Evolutionary conservation across 768 basidiomycete species (phyloP), one percentile per base, ranked within the genome.

Genomic region (Tylopilus sp.): DNA sequence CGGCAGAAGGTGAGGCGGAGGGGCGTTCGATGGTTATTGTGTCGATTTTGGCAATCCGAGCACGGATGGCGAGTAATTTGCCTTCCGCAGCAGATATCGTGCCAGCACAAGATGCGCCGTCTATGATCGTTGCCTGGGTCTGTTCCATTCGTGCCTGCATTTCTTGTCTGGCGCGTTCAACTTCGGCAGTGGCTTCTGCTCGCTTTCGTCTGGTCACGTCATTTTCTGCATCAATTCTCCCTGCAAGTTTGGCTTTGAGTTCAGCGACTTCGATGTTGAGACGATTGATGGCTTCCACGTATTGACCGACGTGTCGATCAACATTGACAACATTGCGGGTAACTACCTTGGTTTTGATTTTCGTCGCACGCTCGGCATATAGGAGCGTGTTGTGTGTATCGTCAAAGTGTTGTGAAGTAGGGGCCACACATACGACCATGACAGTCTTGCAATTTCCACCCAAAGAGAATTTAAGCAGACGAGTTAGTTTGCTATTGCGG

Each of bases 391-490:
- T 99, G 67, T 97, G 93, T 28, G 97, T 98, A 68, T 99, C 97
- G 64, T 98, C 97, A 67, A 98, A 97, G 71, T 99, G 94, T 33
- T 81, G 81, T 33, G 93, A 94, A 5, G 94, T 93, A 2, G 97
- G 97, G 1, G 94, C 94, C 42, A 99, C 78, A 67, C 97, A 98
- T 55, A 98, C 95, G 57, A 98, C 92, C 97, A 98, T 99, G 65
- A 97, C 94, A 1, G 97, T 99, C 72, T 95, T 92, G 80, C 97
- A 99, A 69, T 98, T 98, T 6, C 97, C 97, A 1, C 95, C 95
- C 43, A 98, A 81, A 1, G 95, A 95, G 75, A 98, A 98, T 70
- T 98, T 98, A 65, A 98, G 86, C 40, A 98, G 73, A 39, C 97
- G 89, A 1, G 97, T 99, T 57, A 99, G 88, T 72, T 99, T 99